Evolutionary conservation across 2,329 filamentous ascomycete genomes (phyloP), one percentile per base, ranked within the genome.

Genomic region (Claviceps quebecensis): DNA sequence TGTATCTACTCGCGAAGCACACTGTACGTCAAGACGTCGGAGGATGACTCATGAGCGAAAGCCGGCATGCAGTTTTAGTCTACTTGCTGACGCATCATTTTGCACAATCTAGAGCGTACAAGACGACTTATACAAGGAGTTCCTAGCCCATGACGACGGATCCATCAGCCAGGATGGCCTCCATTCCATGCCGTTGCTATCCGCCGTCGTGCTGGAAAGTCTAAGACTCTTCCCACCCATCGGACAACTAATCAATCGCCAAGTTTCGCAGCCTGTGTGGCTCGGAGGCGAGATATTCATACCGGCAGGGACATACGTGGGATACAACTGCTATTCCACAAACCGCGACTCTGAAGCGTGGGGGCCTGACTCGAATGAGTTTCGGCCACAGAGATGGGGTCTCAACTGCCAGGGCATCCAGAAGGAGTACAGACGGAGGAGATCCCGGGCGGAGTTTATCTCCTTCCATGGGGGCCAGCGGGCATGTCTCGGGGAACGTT

Each of bases 181-280:
- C 45, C 65, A 57, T 29, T 60, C 63, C 37, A 60, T 73, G 29
- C 71, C 72, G 0, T 65, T 66, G 36, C 61, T 76, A 5, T 71
- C 67, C 1, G 61, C 72, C 0, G 64, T 71, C 23, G 61, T 75
- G 19, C 69, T 71, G 54, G 73, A 76, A 49, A 60, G 64, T 22
- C 64, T 76, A 13, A 70, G 73, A 2, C 63, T 76, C 45, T 73
- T 70, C 52, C 73, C 73, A 0, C 72, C 73, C 7, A 69, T 76
- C 48, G 68, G 65, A 0, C 72, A 75, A 53, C 63, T 76, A 43
- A 69, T 75, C 55, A 76, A 76, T 50, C 66, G 72, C 5, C 65
- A 66, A 4, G 66, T 65, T 0, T 54, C 56, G 41, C 50, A 45
- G 16, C 47, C 59, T 4, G 54, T 56, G 5, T 43, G 57, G 2